phyloP scores from a whole-genome alignment of 306 rosid species.

The Begonia peltatifolia region DNA sequence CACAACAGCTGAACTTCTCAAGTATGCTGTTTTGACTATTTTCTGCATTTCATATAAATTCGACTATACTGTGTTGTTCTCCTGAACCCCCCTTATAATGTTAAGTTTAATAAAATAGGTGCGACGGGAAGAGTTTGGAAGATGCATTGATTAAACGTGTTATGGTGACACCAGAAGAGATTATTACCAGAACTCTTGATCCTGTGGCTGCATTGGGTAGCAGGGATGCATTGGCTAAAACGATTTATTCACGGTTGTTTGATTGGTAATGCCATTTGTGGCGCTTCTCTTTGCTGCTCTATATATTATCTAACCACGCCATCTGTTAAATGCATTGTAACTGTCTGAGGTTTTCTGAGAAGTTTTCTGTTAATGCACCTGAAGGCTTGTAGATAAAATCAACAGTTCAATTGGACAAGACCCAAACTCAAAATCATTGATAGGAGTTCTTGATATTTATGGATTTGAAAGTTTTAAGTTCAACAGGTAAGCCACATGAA shows the following conservation, averaged over 20 bases:
- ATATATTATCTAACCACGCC: not conserved
- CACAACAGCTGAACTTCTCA: constrained; percentile 79
- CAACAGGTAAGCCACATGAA: constrained; percentile 76
- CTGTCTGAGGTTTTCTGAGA: no score
- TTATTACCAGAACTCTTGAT: constrained; percentile 98
- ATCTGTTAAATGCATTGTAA: no score
- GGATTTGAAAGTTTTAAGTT: constrained; percentile 98
- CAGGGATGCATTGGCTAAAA: constrained; percentile 96
- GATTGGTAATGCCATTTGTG: constrained; percentile 60
- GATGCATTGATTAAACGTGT: constrained; percentile 95
- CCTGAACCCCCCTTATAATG: no score
- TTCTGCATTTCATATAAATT: constrained; percentile 2
- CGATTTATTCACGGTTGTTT: constrained; percentile 89
- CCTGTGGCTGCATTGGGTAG: constrained; percentile 89
- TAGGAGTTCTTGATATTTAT: constrained; percentile 98
- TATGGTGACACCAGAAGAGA: constrained; percentile 98
- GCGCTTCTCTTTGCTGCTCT: constrained; percentile 13
- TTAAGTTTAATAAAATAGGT: constrained; percentile 20
- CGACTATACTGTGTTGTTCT: no score
- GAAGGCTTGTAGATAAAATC: constrained; percentile 95
- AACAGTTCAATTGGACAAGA: constrained; percentile 95
- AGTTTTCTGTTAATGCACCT: not conserved
- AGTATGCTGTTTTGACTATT: constrained; percentile 27
- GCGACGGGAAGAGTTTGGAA: constrained; percentile 95
- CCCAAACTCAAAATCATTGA: constrained; percentile 80